These are phyloP conservation scores for Fraxinus quadrangulata DNA, from an alignment of 257 asterid genomes.

Conservation along the genomic window DNA sequence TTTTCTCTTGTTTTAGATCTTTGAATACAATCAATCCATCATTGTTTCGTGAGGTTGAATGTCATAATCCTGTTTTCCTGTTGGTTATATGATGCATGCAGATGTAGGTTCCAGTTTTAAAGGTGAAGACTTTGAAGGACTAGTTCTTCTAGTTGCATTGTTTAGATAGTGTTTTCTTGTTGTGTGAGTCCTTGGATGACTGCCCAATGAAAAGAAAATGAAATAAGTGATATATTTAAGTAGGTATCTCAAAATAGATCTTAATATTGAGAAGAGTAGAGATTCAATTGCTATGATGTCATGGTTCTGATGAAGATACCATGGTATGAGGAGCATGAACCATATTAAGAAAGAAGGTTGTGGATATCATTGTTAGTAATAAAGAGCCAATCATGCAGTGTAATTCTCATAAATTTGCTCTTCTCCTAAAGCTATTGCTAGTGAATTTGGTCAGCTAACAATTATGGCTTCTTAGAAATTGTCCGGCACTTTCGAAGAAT, in stretches of 20 bases:
- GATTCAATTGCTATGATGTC: background rate
- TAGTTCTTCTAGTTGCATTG: background rate
- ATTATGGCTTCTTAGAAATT: background rate
- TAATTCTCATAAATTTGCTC: background rate
- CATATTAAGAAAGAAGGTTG: background rate
- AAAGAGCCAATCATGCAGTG: background rate
- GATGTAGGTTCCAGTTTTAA: background rate
- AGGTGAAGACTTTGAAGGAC: background rate
- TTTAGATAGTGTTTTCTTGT: no score
- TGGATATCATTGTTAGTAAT: background rate
- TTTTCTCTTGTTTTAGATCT: conserved; percentile 7
- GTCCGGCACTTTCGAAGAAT: background rate
- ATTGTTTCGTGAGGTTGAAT: background rate
- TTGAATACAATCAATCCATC: background rate
- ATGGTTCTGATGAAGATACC: background rate
- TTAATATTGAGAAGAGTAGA: background rate
- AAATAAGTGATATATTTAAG: background rate
- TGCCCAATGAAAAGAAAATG: background rate
- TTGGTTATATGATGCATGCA: background rate
- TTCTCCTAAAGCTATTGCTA: background rate
- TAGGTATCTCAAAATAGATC: background rate
- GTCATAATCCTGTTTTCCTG: conserved; percentile 1
- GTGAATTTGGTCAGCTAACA: background rate
- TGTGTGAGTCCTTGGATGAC: background rate
- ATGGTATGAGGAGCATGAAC: background rate